Evolutionary conservation across 768 basidiomycete genomes (phyloP).

Genomic region (Russula foetens): DNA sequence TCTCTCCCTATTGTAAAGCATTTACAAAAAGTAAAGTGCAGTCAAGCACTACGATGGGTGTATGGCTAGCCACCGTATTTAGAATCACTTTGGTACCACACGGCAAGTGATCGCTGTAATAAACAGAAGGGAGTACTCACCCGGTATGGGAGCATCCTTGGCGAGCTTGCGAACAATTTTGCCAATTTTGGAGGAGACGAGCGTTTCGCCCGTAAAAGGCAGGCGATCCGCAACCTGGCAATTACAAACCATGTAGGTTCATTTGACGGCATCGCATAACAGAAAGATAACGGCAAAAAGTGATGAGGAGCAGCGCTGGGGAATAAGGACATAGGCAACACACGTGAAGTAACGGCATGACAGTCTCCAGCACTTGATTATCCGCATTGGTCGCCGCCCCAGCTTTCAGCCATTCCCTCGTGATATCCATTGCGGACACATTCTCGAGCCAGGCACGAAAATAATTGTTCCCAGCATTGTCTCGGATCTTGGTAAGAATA

Average conservation of each 20-base stretch:
- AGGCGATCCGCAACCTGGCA: slow-evolving; percentile 75
- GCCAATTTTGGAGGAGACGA: slow-evolving; percentile 68
- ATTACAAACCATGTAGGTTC: background rate
- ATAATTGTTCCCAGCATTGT: slow-evolving; percentile 80
- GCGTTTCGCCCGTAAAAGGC: slow-evolving; percentile 60
- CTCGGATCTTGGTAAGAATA: slow-evolving; percentile 72
- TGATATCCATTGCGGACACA: slow-evolving; percentile 61
- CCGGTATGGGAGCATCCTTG: slow-evolving; percentile 67
- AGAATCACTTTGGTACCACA: slow-evolving; percentile 6
- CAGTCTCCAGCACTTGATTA: slow-evolving; percentile 54
- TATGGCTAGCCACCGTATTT: background rate
- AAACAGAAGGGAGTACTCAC: slow-evolving; percentile 46
- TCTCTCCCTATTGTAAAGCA: slow-evolving; percentile 26
- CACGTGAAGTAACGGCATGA: slow-evolving; percentile 84
- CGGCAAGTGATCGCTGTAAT: background rate
- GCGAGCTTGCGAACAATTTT: slow-evolving; percentile 70
- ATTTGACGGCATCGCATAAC: slow-evolving; percentile 6
- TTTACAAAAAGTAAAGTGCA: background rate
- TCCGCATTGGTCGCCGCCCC: slow-evolving; percentile 52
- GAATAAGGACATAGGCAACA: slow-evolving; percentile 29
- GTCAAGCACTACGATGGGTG: background rate
- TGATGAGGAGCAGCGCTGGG: slow-evolving; percentile 11
- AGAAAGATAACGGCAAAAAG: slow-evolving; percentile 20
- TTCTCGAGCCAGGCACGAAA: slow-evolving; percentile 84
- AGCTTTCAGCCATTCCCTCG: slow-evolving; percentile 75